phyloP scores from a whole-genome alignment of 2,329 filamentous ascomycete species.

The Fusarium metavorans region DNA sequence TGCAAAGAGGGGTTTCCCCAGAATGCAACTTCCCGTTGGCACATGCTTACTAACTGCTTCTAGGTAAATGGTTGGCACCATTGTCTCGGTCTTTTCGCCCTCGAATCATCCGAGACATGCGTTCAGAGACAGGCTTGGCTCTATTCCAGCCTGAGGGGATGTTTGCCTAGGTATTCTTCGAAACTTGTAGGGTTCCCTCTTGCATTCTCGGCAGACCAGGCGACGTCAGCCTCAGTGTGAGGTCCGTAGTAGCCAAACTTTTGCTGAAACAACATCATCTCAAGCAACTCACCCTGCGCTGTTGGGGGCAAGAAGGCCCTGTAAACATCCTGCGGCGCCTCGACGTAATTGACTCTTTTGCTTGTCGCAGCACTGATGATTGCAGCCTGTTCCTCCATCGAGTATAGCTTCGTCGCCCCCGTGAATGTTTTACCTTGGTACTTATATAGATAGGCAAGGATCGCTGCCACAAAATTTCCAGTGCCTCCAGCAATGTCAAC shows the following conservation, averaged over 20 bases:
- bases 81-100: not conserved
- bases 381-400: not conserved
- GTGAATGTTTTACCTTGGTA: not conserved
- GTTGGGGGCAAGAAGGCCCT: not conserved
- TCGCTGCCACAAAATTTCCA: not conserved
- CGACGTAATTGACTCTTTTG: not conserved
- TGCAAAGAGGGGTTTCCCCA: not conserved
- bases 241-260: not conserved
- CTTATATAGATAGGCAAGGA: not conserved
- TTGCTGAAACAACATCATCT: not conserved
- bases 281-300: not conserved
- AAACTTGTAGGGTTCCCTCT: not conserved
- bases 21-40: not conserved
- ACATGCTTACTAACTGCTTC: not conserved
- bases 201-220: not conserved
- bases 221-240: not conserved
- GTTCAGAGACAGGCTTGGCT: not conserved
- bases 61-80: not conserved
- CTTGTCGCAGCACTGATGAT: not conserved
- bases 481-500: not conserved
- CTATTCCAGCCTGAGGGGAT: not conserved
- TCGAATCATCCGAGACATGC: not conserved
- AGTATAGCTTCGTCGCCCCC: not conserved
- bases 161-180: not conserved
- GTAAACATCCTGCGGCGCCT: not conserved